phyloP scores from a whole-genome alignment of 805 yeast species.

The Candida pini region DNA sequence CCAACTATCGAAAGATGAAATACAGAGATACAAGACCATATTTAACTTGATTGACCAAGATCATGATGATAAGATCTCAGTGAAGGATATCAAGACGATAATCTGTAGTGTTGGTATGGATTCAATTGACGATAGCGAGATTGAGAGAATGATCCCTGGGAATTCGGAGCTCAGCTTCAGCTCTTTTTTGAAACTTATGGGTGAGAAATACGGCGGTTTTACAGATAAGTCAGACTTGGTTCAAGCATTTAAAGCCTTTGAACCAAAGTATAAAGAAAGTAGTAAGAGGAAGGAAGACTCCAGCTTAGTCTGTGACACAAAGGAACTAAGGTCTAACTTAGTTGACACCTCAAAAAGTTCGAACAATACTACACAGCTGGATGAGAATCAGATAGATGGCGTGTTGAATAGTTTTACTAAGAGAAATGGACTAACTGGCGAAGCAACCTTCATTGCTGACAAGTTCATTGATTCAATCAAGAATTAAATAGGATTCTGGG shows the following conservation, averaged over 20 bases:
- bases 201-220: constrained; percentile 43
- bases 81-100: constrained; percentile 48
- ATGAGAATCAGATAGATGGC: constrained; percentile 36
- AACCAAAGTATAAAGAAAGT: constrained; percentile 27
- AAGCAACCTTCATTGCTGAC: constrained; percentile 51
- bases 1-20: constrained; percentile 54
- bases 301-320: constrained; percentile 42
- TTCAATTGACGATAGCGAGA: constrained; percentile 33
- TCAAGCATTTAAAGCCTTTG: constrained; percentile 55
- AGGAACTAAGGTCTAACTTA: constrained; percentile 44
- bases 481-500: constrained; percentile 5
- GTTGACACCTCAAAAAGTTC: constrained; percentile 27
- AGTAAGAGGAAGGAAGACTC: too few species aligned
- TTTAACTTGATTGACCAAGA: constrained; percentile 80
- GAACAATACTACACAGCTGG: background rate
- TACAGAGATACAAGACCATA: constrained; percentile 62
- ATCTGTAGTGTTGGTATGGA: constrained; percentile 47
- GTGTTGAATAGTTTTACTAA: constrained; percentile 52
- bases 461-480: constrained; percentile 49
- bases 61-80: constrained; percentile 60
- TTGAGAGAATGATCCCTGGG: constrained; percentile 45
- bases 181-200: constrained; percentile 58
- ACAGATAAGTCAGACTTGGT: constrained; percentile 47
- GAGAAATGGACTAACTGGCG: constrained; percentile 51
- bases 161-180: constrained; percentile 50